phyloP scores from a whole-genome alignment of 768 basidiomycete genomes.

The Tricholoma matsutake region DNA sequence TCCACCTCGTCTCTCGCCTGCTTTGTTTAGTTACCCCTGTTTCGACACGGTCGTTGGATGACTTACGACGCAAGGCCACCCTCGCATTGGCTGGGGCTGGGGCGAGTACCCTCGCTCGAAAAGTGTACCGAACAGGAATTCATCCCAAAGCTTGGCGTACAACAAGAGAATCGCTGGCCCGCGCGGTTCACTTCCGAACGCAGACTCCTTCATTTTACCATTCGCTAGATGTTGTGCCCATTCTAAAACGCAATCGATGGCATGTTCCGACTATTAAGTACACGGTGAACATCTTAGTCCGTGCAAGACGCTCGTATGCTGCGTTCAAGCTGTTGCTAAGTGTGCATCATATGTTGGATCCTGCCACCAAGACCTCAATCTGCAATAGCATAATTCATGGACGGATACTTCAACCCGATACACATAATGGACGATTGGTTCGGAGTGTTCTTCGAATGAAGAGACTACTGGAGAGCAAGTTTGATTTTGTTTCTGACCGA shows the following conservation, averaged over 20 bases:
- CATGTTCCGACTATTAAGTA: constrained; percentile 27
- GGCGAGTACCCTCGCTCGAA: constrained; percentile 26
- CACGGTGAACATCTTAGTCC: constrained; percentile 37
- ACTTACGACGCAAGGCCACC: constrained; percentile 32
- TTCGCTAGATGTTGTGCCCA: constrained; percentile 19
- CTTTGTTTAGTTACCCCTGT: constrained; percentile 19
- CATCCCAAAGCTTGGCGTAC: constrained; percentile 10
- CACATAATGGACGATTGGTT: constrained; percentile 44
- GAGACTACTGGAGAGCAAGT: constrained; percentile 37
- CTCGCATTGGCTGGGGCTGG: constrained; percentile 28
- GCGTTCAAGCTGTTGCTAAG: constrained; percentile 42
- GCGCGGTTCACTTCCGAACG: constrained; percentile 23
- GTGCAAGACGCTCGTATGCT: constrained; percentile 38
- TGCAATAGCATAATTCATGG: constrained; percentile 60
- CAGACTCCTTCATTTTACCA: constrained; percentile 13
- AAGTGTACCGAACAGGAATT: constrained; percentile 13
- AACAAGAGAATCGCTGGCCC: constrained; percentile 22
- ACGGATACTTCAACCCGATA: constrained; percentile 26
- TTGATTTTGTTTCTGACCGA: constrained; percentile 59
- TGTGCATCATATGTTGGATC: constrained; percentile 26
- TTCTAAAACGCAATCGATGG: constrained; percentile 22
- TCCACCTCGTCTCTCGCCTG: constrained; percentile 31
- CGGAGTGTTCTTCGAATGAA: constrained; percentile 40
- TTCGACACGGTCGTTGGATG: constrained; percentile 17
- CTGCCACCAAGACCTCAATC: constrained; percentile 36